A percentile compares a stretch with the other conserved stretches of the same genome.
Conservation (phyloP, 176 grass and related monocot genomes). For the Carex myosuroides region DNA sequence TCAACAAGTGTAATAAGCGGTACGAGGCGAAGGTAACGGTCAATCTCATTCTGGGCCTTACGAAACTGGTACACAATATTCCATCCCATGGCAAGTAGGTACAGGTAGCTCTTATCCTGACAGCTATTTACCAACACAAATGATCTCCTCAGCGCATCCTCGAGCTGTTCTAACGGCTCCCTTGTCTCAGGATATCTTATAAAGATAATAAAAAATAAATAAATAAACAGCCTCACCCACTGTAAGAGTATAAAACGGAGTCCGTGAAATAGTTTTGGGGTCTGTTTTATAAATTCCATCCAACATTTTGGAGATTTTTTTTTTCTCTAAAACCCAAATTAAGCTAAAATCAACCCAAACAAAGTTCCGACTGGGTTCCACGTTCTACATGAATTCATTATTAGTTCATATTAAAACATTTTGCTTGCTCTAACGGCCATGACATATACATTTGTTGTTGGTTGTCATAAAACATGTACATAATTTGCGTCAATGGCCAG, state of each 20-base stretch:
- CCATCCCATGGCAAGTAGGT: conserved; percentile 89
- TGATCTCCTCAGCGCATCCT: conserved; percentile 51
- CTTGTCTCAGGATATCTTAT: conserved; percentile 73
- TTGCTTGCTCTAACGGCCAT: neutral
- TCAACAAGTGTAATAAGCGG: conserved; percentile 93
- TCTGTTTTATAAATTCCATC: too few species aligned
- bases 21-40: conserved; percentile 75
- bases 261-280: neutral
- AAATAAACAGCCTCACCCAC: neutral
- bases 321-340: too few species aligned
- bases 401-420: neutral
- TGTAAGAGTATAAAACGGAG: neutral
- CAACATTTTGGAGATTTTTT: neutral
- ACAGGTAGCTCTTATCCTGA: conserved; percentile 74
- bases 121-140: conserved; percentile 68
- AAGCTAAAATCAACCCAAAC: neutral
- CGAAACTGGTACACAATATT: conserved; percentile 84
- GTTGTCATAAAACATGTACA: neutral
- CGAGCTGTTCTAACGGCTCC: conserved; percentile 87
- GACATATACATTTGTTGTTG: neutral
- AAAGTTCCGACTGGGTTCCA: neutral
- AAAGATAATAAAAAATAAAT: neutral
- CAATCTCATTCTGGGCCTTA: conserved; percentile 86
- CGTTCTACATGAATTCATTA: neutral
- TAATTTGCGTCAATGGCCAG: neutral